Evolutionary conservation across 305 asterid genomes (phyloP).

Genomic region (Fraxinus albicans): DNA sequence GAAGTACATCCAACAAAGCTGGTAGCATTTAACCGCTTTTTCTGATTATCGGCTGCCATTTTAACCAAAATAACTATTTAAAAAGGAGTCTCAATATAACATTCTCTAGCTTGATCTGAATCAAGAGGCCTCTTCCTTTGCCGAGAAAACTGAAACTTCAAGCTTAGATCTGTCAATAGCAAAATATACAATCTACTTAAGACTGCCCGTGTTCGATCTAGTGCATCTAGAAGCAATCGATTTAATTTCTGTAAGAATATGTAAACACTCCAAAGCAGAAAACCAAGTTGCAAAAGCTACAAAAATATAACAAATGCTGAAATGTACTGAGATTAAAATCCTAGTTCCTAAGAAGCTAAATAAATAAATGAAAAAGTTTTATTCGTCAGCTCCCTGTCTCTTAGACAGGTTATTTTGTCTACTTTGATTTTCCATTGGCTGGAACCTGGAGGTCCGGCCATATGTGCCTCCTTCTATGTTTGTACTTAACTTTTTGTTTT

Average conservation of each 20-base stretch:
- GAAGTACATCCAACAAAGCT: conserved; percentile 53
- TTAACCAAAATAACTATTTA: conserved; percentile 30
- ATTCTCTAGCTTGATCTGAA: conserved; percentile 29
- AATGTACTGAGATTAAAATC: background rate
- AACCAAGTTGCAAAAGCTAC: conserved; percentile 1
- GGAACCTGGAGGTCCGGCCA: background rate
- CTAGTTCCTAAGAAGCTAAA: background rate
- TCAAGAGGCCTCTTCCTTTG: conserved; percentile 5
- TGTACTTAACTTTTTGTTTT: background rate
- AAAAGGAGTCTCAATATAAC: conserved; percentile 26
- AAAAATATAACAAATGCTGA: background rate
- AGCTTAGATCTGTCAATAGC: conserved; percentile 11
- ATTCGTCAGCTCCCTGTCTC: background rate
- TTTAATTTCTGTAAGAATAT: background rate
- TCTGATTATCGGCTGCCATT: conserved; percentile 82
- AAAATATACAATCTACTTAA: conserved; percentile 7
- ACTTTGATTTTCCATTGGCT: background rate
- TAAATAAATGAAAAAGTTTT: background rate
- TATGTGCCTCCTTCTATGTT: background rate
- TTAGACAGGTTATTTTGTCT: background rate
- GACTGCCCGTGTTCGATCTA: background rate
- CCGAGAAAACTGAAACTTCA: conserved; percentile 14
- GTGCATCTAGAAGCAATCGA: background rate
- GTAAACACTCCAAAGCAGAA: conserved; percentile 14
- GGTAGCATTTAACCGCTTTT: conserved; percentile 58